Evolutionary conservation across 2,329 filamentous ascomycete genomes (phyloP), one percentile per base, ranked within the genome.

Genomic region (Penicillium freii): DNA sequence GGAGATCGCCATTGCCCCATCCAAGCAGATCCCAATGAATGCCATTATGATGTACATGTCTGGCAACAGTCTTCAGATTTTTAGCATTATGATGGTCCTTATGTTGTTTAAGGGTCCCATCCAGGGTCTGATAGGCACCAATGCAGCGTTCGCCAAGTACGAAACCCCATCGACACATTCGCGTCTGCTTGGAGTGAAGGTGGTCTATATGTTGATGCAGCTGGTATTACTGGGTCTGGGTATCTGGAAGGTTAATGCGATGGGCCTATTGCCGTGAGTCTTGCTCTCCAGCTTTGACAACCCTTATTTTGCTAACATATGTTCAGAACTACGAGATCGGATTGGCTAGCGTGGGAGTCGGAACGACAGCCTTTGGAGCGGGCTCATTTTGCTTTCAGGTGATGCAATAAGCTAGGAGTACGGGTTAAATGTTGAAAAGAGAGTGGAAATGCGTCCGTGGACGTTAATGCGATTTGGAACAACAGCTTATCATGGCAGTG

Each of bases 11-110:
- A 85, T 99, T 47, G 93, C 89, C 2, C 94, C 94, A 0, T 88
- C 94, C 61, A 99, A 99, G 80, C 87, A 89, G 73, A 82, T 99
- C 46, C 94, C 94, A 57, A 99, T 99, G 94, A 97, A 95, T 56
- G 92, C 88, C 62, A 93, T 99, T 74, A 97, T 97, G 87, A 97
- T 97, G 92, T 99, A 99, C 83, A 99, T 99, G 94, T 95, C 93
- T 33, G 94, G 94, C 70, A 99, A 97, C 79, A 92, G 91, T 60
- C 85, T 99, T 46, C 94, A 99, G 75, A 97, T 99, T 65, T 99
- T 99, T 81, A 95, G 90, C 77, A 97, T 99, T 77, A 97, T 97
- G 91, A 99, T 97, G 92, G 93, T 97, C 19, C 92, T 93, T 70
- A 97, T 97, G 89, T 87, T 96, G 45, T 99, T 99, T 83, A 97